These are phyloP conservation scores for Ilyonectria robusta DNA, from an alignment of 2,329 filamentous ascomycete species.

Conservation along the genomic window DNA sequence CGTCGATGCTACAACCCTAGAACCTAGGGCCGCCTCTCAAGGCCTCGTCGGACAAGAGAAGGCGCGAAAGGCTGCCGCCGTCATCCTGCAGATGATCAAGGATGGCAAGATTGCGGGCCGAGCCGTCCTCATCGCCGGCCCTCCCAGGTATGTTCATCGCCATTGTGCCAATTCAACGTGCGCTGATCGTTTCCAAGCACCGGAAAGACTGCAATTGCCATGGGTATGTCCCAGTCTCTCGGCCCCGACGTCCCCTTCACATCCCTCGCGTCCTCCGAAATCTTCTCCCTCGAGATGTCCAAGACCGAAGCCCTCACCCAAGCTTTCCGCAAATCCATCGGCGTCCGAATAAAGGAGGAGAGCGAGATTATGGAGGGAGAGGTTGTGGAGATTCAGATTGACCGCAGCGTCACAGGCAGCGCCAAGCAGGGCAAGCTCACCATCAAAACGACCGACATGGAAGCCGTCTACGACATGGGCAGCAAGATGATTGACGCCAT, in stretches of 20 bases:
- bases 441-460: constrained; percentile 99
- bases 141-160: constrained; percentile 74
- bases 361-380: constrained; percentile 99
- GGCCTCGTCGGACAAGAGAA: constrained; percentile 97
- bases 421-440: constrained; percentile 99
- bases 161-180: constrained; percentile 8
- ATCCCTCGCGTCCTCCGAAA: constrained; percentile 94
- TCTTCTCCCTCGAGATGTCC: constrained; percentile 99
- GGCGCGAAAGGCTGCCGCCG: constrained; percentile 94
- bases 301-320: constrained; percentile 99
- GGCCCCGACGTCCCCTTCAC: constrained; percentile 97
- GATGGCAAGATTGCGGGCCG: constrained; percentile 98
- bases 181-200: constrained; percentile 71
- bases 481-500: constrained; percentile 99
- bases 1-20: constrained; percentile 91
- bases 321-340: constrained; percentile 98
- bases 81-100: constrained; percentile 99
- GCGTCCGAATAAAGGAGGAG: constrained; percentile 98
- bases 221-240: constrained; percentile 98
- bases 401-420: constrained; percentile 94
- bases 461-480: constrained; percentile 99
- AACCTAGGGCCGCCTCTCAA: constrained; percentile 87
- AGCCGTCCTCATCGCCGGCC: constrained; percentile 94
- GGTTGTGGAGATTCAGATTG: constrained; percentile 98
- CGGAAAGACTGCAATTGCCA: constrained; percentile 97